These are phyloP conservation scores for Globisporangium emineosum DNA, from an alignment of 352 stramenopile species.

Conservation along the genomic window DNA sequence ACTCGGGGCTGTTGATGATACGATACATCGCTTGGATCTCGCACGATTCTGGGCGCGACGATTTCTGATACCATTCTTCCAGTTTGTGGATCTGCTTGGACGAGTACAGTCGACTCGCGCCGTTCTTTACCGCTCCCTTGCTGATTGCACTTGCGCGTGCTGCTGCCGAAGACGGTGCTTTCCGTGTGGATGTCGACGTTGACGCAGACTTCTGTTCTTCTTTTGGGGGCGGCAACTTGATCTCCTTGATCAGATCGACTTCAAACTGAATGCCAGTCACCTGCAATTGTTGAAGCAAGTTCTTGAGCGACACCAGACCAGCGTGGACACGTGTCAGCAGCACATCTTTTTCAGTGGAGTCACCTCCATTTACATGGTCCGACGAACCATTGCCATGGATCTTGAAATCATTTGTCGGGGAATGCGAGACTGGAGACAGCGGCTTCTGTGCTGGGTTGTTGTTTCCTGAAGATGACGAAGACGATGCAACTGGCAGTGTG, in stretches of 20 bases:
- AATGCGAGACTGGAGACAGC: conserved; percentile 26
- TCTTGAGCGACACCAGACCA: conserved; percentile 63
- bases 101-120: conserved; percentile 80
- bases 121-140: conserved; percentile 69
- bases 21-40: conserved; percentile 90
- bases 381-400: conserved; percentile 20
- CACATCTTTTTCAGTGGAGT: conserved; percentile 29
- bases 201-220: conserved; percentile 43
- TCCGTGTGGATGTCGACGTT: conserved; percentile 25
- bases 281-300: conserved; percentile 75
- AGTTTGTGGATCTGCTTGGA: conserved; percentile 87
- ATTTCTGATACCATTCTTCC: conserved; percentile 88
- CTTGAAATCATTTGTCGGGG: conserved; percentile 31
- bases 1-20: conserved; percentile 84
- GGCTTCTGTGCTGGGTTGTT: conserved; percentile 17
- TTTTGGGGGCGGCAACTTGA: conserved; percentile 52
- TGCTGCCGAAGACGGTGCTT: conserved; percentile 15
- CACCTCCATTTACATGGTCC: conserved; percentile 17
- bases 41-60: conserved; percentile 69
- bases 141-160: conserved; percentile 35
- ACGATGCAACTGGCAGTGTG: conserved; percentile 32
- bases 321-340: conserved; percentile 53
- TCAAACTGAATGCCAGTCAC: conserved; percentile 80
- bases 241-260: conserved; percentile 79
- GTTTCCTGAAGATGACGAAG: neutral